Conservation (phyloP, 371 early-diverging fungal species). For the Mucor sp. region DNA sequence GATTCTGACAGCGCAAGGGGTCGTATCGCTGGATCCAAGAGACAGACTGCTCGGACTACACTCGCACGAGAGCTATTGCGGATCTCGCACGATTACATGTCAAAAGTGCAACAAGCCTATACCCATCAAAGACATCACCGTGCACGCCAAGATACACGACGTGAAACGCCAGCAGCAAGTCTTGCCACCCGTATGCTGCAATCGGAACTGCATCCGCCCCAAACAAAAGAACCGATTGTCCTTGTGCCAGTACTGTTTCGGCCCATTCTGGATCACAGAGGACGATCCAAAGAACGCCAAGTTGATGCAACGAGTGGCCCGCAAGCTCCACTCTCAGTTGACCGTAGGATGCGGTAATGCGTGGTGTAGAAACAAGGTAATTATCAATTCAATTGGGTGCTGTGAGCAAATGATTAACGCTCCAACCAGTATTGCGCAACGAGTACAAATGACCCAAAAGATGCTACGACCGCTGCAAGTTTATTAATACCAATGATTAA, state of each 20-base stretch:
- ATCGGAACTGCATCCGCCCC: slow-evolving; percentile 69
- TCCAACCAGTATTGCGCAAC: slow-evolving; percentile 66
- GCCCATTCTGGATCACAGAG: slow-evolving; percentile 79
- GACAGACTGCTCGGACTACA: slow-evolving; percentile 71
- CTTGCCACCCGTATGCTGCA: slow-evolving; percentile 68
- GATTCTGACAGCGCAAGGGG: slow-evolving; percentile 62
- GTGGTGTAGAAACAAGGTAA: slow-evolving; percentile 73
- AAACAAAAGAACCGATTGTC: slow-evolving; percentile 57
- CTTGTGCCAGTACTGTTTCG: slow-evolving; percentile 80
- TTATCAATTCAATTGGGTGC: neutral
- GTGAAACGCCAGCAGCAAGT: slow-evolving; percentile 61
- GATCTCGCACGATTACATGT: slow-evolving; percentile 82
- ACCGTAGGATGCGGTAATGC: slow-evolving; percentile 74
- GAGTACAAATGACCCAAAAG: slow-evolving; percentile 46
- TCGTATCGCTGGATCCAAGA: slow-evolving; percentile 53
- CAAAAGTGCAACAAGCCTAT: slow-evolving; percentile 74
- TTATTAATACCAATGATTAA: slow-evolving; percentile 58
- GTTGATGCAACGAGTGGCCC: slow-evolving; percentile 73
- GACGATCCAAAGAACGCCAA: slow-evolving; percentile 79
- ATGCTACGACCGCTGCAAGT: slow-evolving; percentile 74
- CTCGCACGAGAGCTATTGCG: slow-evolving; percentile 87
- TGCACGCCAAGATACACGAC: slow-evolving; percentile 77
- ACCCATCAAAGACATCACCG: slow-evolving; percentile 77
- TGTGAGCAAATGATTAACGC: neutral
- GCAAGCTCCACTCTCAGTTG: slow-evolving; percentile 74